Evolutionary conservation across 1,284 basidiomycete species (phyloP), one percentile per base, ranked within the genome.

Genomic region (Naganishia sp.): DNA sequence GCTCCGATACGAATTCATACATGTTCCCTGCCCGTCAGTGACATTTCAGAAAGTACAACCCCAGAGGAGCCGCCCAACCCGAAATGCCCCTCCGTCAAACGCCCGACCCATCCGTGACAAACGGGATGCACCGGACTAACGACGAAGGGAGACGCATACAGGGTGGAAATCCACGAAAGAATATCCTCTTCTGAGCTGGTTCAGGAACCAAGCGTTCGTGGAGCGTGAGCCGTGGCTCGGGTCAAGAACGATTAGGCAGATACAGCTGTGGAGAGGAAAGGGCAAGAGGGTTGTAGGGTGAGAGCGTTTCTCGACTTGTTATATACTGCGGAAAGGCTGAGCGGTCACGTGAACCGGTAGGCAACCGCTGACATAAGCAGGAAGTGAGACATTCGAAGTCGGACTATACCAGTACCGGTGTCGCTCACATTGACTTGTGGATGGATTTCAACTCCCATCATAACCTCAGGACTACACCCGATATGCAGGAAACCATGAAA

Each of bases 151-250:
- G 59, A 61, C 59, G 59, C 43, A 61, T 25, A 39, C 25, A 52
- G 59, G 31, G 21, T 7, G 28, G 36, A 39, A 39, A 39, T 39
- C 36, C 36, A 13, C 21, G 25, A 52, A 39, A 21, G 48, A 48
- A 39, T 10, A 25, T 25, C 48, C 59, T 48, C 48, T 61, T 61
- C 59, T 61, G 28, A 61, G 59, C 59, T 61, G 59, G 50, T 61
- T 61, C 59, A 61, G 59, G 59, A 61, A 61, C 59, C 59, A 61
- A 61, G 59, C 59, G 59, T 61, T 61, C 59, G 59, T 61, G n/a
- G 59, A 61, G 59, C 50, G 49, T 33, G 45, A 43, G 42, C 59
- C 28, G 36, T 61, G 23, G 45, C 59, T 50, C 59, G 59, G 31
- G 28, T 23, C 59, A 61, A 61, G 50, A 61, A 61, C 59, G 59